Base-by-base conservation (phyloP, 495 filamentous ascomycete species). In the Daldinia concentrica region DNA sequence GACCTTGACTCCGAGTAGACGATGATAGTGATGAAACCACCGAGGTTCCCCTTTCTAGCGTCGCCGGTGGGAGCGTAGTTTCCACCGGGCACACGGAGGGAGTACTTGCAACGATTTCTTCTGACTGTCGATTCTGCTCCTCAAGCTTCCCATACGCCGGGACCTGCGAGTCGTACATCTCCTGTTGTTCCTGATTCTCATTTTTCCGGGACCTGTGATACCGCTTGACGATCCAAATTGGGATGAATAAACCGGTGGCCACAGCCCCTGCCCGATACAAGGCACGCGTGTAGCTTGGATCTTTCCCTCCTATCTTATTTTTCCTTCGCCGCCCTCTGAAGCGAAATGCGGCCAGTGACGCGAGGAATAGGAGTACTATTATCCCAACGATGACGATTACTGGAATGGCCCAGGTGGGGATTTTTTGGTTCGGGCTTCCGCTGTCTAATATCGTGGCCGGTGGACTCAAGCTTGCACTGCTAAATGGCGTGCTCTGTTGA, bases 1-100 rank as follows among this genome's bases (percentile, higher is more conserved):
- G 59, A 9, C 59, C 64, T 32, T 39, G 36, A 17, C 59, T 60
- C n/a, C 61, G 24, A 8, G 30, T 14, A 39, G 60, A 68, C 29
- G 69, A 68, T 24, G 64, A 64, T 5, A 72, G 56, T 11, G 64
- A 68, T 26, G 69, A 72, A 4, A 72, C 64, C 27, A 61, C 9
- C 0, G 69, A 72, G 0, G n/a, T 7, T 1, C 48, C 22, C 29
- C 69, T 64, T 12, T 34, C 22, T 14, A 63, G 6, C 4, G 55
- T 59, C 43, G 39, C 12, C n/a, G 54, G 30, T 15, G 54, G 15
- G 15, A 37, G 15, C 1, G 8, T 7, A 1, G 30, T 8, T 27
- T 54, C 50, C 4, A 11, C 6, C 12, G 26, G 26, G 3, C 3
- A 26, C 9, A 29, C 12, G 22, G 12, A 12, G 6, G 24, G 0